Evolutionary conservation across 2,329 filamentous ascomycete genomes (phyloP), one percentile per base, ranked within the genome.

Genomic region (Ilyonectria destructans): DNA sequence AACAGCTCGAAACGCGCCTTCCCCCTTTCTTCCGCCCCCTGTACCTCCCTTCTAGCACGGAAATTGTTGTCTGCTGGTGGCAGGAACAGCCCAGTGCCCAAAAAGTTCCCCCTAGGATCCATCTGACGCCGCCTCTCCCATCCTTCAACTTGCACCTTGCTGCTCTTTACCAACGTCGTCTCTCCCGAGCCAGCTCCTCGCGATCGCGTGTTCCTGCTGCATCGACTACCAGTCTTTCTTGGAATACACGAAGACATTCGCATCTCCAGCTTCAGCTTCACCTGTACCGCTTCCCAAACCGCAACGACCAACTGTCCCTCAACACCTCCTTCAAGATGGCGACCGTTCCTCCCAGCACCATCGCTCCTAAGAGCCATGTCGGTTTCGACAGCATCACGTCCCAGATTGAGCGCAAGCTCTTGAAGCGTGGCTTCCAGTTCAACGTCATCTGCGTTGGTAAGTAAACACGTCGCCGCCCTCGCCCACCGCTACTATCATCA

Each of bases 321-420:
- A 31, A 69, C 64, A 63, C 69, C 60, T 68, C 59, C 62, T 74
- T 79, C 80, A 85, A 80, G 77, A 88, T 87, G 85, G 84, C 85
- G 74, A 83, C 85, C 82, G 92, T 93, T 89, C 90, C 92, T 79
- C 81, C 91, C 80, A 86, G 90, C 79, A 90, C 90, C 80, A 90
- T 92, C 82, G 96, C 94, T 85, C 96, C 96, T 80, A 92, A 96
- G 84, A 97, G 92, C 92, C 96, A 98, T 89, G 96, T 99, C 84
- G 96, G 96, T 90, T 99, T 99, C 88, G 96, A 99, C 88, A 98
- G 95, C 88, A 99, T 99, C 89, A 99, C 96, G 78, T 95, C 92
- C 77, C 96, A 99, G 89, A 99, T 99, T 79, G 96, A 99, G 92
- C 93, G 94, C 87, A 99, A 99, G 92, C 92, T 98, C 82, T 85